These are phyloP conservation scores for Amphichorda felina DNA, from an alignment of 2,329 filamentous ascomycete species.

Conservation along the genomic window DNA sequence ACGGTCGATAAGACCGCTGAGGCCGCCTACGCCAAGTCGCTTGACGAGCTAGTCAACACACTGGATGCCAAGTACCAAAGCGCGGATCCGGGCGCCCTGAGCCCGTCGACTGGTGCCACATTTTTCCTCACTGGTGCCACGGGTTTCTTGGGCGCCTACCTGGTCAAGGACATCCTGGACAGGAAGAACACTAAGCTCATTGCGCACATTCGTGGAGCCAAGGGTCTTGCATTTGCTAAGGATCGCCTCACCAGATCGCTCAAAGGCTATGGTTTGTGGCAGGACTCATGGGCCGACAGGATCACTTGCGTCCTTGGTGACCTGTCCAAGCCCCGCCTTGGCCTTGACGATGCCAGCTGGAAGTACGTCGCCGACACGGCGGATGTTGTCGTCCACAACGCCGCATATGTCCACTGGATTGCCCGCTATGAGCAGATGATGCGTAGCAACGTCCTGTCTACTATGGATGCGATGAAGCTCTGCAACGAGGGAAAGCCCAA, in stretches of 20 bases:
- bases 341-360: slow-evolving; percentile 57
- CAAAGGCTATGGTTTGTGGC: slow-evolving; percentile 71
- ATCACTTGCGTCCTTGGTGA: slow-evolving; percentile 61
- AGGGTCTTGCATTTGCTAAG: slow-evolving; percentile 20
- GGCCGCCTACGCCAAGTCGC: slow-evolving; percentile 38
- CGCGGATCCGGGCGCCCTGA: slow-evolving; percentile 20
- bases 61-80: slow-evolving; percentile 29
- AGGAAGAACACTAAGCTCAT: slow-evolving; percentile 41
- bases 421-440: slow-evolving; percentile 62
- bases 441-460: slow-evolving; percentile 68
- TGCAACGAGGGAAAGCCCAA: slow-evolving; percentile 72
- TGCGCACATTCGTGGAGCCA: slow-evolving; percentile 58
- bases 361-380: slow-evolving; percentile 50
- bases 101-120: slow-evolving; percentile 27
- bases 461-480: slow-evolving; percentile 62
- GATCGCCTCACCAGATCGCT: slow-evolving; percentile 16
- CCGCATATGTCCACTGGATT: slow-evolving; percentile 73
- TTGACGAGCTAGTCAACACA: slow-evolving; percentile 33
- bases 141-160: slow-evolving; percentile 67
- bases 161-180: slow-evolving; percentile 63
- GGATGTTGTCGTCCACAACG: slow-evolving; percentile 74
- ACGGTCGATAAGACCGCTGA: slow-evolving; percentile 28
- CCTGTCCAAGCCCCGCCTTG: slow-evolving; percentile 60
- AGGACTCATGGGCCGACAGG: slow-evolving; percentile 51
- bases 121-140: slow-evolving; percentile 78